These are phyloP conservation scores for Pigoraptor vietnamica DNA, from an alignment of 78 protist genomes.

Conservation along the genomic window DNA sequence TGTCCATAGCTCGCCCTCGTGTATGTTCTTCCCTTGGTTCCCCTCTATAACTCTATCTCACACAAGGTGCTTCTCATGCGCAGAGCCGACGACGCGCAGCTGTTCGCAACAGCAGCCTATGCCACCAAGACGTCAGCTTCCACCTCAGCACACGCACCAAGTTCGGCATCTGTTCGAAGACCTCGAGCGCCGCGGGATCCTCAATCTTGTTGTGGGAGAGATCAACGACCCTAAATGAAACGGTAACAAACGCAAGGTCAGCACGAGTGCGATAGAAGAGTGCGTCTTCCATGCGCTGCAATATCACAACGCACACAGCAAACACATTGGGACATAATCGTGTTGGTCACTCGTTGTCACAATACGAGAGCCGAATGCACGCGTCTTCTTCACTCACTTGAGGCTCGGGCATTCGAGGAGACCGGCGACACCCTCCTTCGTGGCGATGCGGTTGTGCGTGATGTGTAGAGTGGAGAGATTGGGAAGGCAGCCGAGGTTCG, in stretches of 20 bases:
- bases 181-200: slow-evolving; percentile 47
- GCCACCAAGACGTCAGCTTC: too few species aligned
- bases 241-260: too few species aligned
- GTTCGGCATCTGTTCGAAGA: slow-evolving; percentile 39
- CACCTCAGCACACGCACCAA: slow-evolving; percentile 11
- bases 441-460: slow-evolving; percentile 42
- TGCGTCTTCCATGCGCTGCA: too few species aligned
- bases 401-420: slow-evolving; percentile 4
- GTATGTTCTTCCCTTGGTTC: too few species aligned
- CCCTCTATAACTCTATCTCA: too few species aligned
- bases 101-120: too few species aligned
- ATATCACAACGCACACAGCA: too few species aligned
- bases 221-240: slow-evolving; percentile 17
- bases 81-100: too few species aligned
- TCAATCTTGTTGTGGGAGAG: slow-evolving; percentile 52
- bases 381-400: not conserved
- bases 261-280: too few species aligned
- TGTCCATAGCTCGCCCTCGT: too few species aligned
- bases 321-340: too few species aligned
- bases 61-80: too few species aligned
- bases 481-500: slow-evolving; percentile 7
- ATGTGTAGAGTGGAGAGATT: slow-evolving; percentile 37
- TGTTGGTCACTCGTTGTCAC: not conserved
- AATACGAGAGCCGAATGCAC: not conserved
- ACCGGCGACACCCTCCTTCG: slow-evolving; percentile 1